A percentile compares a stretch with the other conserved stretches of the same genome.
These are phyloP conservation scores for Podospora comata DNA, from an alignment of 495 filamentous ascomycete genomes.

Conservation along the genomic window DNA sequence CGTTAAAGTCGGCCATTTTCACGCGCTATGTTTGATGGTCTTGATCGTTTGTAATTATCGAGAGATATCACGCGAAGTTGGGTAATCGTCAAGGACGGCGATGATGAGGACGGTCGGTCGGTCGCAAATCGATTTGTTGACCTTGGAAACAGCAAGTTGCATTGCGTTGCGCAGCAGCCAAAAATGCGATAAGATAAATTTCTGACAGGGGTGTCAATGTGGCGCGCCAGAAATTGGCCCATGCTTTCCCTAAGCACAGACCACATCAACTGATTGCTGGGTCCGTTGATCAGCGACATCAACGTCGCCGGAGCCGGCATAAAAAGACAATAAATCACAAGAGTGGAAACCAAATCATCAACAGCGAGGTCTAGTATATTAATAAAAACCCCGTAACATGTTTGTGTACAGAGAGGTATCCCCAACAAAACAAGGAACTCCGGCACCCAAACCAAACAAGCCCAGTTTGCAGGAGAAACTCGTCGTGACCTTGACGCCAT, in stretches of 20 bases:
- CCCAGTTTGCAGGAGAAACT: background rate
- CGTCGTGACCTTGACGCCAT: background rate
- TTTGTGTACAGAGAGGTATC: background rate
- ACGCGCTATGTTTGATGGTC: too few relatives aligned
- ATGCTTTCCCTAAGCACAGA: background rate
- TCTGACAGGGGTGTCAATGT: background rate
- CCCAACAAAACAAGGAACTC: background rate
- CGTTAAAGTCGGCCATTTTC: constrained; percentile 54
- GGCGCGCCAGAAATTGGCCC: background rate
- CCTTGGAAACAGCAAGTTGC: background rate
- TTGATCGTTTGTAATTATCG: background rate
- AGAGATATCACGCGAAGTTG: too few relatives aligned
- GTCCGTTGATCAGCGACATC: background rate
- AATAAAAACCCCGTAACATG: background rate
- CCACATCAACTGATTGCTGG: background rate
- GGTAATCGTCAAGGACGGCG: too few relatives aligned
- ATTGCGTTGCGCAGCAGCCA: background rate
- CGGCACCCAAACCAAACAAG: background rate
- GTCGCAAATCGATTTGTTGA: too few relatives aligned
- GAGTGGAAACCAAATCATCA: background rate
- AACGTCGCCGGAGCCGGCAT: background rate
- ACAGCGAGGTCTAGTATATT: background rate
- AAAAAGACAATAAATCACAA: background rate
- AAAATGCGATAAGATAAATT: background rate
- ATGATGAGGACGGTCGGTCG: too few relatives aligned